Evolutionary conservation across 305 asterid genomes (phyloP).

Genomic region (Rubia tinctorum): DNA sequence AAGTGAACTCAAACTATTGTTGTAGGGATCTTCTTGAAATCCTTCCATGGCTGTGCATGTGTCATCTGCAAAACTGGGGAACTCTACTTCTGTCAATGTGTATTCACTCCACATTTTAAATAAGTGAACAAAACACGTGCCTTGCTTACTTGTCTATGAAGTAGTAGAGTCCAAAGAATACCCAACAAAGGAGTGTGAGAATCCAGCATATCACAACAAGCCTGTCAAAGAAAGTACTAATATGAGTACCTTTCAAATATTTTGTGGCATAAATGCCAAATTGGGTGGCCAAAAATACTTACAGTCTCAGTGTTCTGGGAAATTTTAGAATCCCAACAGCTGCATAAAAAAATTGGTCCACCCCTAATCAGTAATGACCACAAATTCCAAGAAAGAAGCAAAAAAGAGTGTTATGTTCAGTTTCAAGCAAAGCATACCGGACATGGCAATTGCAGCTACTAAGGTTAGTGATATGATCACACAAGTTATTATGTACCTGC

Average conservation of each 20-base stretch:
- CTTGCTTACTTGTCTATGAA: constrained; percentile 59
- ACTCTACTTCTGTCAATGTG: background rate
- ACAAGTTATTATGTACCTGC: constrained; percentile 54
- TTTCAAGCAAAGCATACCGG: constrained; percentile 38
- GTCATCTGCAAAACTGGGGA: constrained; percentile 64
- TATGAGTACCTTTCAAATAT: background rate
- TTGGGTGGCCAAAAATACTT: constrained; percentile 26
- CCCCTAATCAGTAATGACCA: constrained; percentile 15
- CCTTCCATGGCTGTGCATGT: constrained; percentile 73
- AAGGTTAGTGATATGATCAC: constrained; percentile 46
- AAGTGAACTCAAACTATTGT: constrained; percentile 79
- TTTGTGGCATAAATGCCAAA: background rate
- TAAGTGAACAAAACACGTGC: too few species aligned
- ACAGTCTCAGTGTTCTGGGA: constrained; percentile 41
- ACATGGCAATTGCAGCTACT: constrained; percentile 43
- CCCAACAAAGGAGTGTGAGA: constrained; percentile 60
- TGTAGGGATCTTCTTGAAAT: constrained; percentile 68
- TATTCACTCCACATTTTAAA: too few species aligned
- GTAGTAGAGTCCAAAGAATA: constrained; percentile 65
- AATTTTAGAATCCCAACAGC: constrained; percentile 56
- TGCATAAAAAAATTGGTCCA: constrained; percentile 27
- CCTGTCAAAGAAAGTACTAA: constrained; percentile 32
- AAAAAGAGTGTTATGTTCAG: too few species aligned
- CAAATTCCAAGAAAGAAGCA: constrained; percentile 1
- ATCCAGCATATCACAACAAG: constrained; percentile 62